Evolutionary conservation across 495 filamentous ascomycete species (phyloP).

Genomic region (Podospora fimiseda): DNA sequence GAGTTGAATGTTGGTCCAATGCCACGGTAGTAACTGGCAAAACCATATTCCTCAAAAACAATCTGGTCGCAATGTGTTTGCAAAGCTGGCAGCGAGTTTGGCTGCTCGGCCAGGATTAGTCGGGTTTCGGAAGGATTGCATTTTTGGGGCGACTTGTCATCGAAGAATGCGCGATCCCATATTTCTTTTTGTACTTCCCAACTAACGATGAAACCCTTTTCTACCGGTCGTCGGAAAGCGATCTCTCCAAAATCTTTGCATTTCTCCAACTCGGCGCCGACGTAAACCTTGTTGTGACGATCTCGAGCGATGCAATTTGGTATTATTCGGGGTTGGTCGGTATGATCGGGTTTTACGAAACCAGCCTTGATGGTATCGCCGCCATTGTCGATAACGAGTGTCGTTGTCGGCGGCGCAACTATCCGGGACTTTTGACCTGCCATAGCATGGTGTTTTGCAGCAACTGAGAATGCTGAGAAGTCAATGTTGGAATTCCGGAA

Average conservation of each 20-base stretch:
- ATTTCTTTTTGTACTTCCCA: conserved; percentile 96
- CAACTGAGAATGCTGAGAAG: too few species aligned
- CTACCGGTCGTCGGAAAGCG: conserved; percentile 79
- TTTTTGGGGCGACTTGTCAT: conserved; percentile 56
- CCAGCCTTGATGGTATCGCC: conserved; percentile 91
- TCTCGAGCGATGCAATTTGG: conserved; percentile 86
- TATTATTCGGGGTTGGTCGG: conserved; percentile 59
- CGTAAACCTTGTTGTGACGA: conserved; percentile 67
- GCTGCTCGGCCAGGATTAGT: conserved; percentile 79
- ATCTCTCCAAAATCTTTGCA: conserved; percentile 89
- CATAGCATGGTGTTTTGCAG: conserved; percentile 26
- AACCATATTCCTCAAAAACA: conserved; percentile 97
- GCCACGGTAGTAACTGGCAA: conserved; percentile 73
- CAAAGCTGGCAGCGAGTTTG: conserved; percentile 74
- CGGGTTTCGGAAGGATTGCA: conserved; percentile 77
- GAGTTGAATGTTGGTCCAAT: conserved; percentile 68
- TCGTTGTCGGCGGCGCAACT: conserved; percentile 49
- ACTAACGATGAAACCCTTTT: conserved; percentile 92
- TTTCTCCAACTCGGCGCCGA: conserved; percentile 72
- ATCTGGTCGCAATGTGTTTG: conserved; percentile 93
- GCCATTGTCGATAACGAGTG: conserved; percentile 91
- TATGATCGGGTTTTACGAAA: conserved; percentile 48
- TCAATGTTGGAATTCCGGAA: too few species aligned
- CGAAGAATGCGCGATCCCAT: conserved; percentile 88
- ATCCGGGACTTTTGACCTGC: conserved; percentile 36